Base-by-base conservation (phyloP, 495 filamentous ascomycete genomes). In the Aspergillus ostianus region DNA sequence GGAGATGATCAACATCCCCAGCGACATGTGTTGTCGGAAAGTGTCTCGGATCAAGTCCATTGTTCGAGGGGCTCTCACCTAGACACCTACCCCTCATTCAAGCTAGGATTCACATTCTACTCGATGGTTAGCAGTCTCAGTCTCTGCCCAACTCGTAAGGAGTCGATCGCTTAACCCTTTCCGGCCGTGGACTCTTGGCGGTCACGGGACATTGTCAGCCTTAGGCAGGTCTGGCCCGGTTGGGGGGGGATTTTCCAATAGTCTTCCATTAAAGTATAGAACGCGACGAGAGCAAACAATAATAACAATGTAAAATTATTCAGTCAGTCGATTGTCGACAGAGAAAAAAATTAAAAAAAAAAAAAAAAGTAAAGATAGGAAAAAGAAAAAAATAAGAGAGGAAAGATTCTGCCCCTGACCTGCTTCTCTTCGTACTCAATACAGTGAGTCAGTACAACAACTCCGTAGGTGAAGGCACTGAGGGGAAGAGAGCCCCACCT, bases 401-500 rank as follows among this genome's bases (percentile, higher is more conserved):
- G 4, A 26, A 26, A 26, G 23, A 26, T 26, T 26, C 23, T 26
- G 23, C 4, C 23, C 23, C 23, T 26, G 23, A 26, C n/a, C n/a
- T n/a, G n/a, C n/a, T n/a, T n/a, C n/a, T n/a, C n/a, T n/a, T n/a
- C n/a, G n/a, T n/a, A n/a, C n/a, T n/a, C n/a, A n/a, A n/a, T n/a
- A n/a, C 23, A 26, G 23, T 26, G 23, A 26, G 23, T 26, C 23
- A 26, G 23, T 26, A 26, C 23, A 53, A 53, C n/a, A n/a, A n/a
- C n/a, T n/a, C n/a, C n/a, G n/a, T n/a, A n/a, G n/a, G n/a, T n/a
- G n/a, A 29, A 36, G 20, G 21, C 23, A 32, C 15, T 52, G 50
- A 52, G 50, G 46, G 36, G 47, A 26, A 26, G 23, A 26, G 23
- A 55, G 13, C 46, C 41, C 48, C 21, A 53, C 30, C 46, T 50